These are phyloP conservation scores for Fusarium liriodendri DNA, from an alignment of 2,329 filamentous ascomycete genomes.

Conservation along the genomic window DNA sequence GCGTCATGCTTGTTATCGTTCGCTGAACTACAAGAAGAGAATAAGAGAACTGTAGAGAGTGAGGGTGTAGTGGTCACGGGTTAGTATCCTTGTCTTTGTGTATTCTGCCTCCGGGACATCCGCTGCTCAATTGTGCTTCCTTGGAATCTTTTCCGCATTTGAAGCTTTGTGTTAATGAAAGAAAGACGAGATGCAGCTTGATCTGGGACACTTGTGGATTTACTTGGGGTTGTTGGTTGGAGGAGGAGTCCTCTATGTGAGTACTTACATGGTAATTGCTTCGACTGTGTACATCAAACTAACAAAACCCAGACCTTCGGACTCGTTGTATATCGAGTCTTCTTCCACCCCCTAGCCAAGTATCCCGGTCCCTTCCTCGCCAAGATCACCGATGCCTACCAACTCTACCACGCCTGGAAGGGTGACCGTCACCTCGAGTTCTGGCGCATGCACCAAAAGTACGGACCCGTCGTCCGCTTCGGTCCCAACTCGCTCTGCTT, in stretches of 20 bases:
- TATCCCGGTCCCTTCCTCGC: conserved; percentile 74
- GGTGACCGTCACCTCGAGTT: conserved; percentile 81
- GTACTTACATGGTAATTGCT: conserved; percentile 33
- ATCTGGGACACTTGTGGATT: conserved; percentile 51
- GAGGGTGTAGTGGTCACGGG: conserved; percentile 31
- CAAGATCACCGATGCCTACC: conserved; percentile 72
- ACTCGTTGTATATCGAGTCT: conserved; percentile 66
- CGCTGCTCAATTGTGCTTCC: conserved; percentile 1
- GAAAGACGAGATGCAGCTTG: conserved; percentile 41
- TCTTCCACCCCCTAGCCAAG: conserved; percentile 72
- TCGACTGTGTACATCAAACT: not conserved
- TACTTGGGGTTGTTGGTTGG: conserved; percentile 54
- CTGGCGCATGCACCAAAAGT: conserved; percentile 75
- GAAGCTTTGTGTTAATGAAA: conserved; percentile 6
- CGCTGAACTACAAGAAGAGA: conserved; percentile 25
- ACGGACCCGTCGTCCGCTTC: conserved; percentile 81
- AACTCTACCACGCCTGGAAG: conserved; percentile 79
- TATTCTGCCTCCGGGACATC: conserved; percentile 9
- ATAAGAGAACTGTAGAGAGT: conserved; percentile 12
- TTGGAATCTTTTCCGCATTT: not conserved
- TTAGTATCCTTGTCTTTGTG: conserved; percentile 7
- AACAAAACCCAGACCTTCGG: conserved; percentile 49
- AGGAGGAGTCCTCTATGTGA: conserved; percentile 55
- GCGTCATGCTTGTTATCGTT: conserved; percentile 22
- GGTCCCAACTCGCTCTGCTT: conserved; percentile 83